A percentile compares a stretch with the other conserved stretches of the same genome.
Conservation (phyloP, 345 rosid species). For the Arabis hirsuta region DNA sequence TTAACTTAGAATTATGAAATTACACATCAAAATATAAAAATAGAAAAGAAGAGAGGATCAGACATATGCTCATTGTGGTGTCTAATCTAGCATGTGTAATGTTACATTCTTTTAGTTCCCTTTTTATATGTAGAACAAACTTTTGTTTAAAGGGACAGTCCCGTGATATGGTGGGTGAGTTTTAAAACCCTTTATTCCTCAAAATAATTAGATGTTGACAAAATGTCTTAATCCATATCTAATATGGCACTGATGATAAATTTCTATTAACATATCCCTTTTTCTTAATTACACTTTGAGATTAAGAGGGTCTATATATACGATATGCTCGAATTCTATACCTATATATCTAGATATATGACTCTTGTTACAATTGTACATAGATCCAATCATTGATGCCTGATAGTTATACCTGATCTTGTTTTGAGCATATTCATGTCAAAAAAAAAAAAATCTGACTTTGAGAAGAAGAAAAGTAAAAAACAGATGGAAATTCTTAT, state of each 20-base stretch:
- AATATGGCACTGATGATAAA: constrained; percentile 18
- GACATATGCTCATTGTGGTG: constrained; percentile 33
- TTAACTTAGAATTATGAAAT: background rate
- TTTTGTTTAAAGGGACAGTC: constrained; percentile 31
- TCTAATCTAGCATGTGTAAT: constrained; percentile 38
- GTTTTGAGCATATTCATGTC: constrained; percentile 25
- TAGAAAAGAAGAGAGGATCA: background rate
- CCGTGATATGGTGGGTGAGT: constrained; percentile 25
- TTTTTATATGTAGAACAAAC: constrained; percentile 7
- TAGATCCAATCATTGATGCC: constrained; percentile 34
- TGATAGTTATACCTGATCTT: constrained; percentile 16
- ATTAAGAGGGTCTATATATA: background rate
- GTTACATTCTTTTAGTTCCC: constrained; percentile 30
- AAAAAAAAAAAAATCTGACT: constrained; percentile 26
- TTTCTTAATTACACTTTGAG: background rate
- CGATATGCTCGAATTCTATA: background rate
- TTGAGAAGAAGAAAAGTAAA: constrained; percentile 26
- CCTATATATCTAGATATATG: too few species aligned
- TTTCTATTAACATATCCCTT: background rate
- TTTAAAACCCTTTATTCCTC: constrained; percentile 28
- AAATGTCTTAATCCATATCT: constrained; percentile 27
- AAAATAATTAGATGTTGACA: constrained; percentile 26
- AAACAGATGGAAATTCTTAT: background rate
- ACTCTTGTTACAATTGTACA: constrained; percentile 18
- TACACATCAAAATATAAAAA: background rate